Base-by-base conservation (phyloP, 140 eudicot genomes). In the Erigeron philadelphicus region DNA sequence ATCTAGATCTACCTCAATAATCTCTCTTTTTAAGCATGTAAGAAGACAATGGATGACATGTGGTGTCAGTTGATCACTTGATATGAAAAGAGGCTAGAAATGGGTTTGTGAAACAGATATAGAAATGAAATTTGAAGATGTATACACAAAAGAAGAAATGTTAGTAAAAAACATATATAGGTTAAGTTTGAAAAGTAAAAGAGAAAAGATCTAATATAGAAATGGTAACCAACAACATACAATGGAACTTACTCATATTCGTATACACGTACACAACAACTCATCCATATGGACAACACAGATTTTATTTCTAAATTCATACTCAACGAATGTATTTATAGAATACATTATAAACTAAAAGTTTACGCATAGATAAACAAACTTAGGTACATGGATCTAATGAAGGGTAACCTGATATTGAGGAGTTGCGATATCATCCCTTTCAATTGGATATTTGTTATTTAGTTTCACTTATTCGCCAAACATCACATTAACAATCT, bases 21-120 rank as follows among this genome's bases (percentile, higher is more conserved):
- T 42, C 43, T 42, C 40, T 21, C 11, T 60, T 9, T 64, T 13
- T 18, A 17, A 64, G 69, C 69, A 44, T 44, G 69, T 17, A 42
- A 64, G 52, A 43, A 64, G 69, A 31, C 18, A 18, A 41, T 11
- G 9, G 11, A 44, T 64, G 7, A 44, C 6, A 49, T 38, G 41
- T 25, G 16, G 40, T 18, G 38, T 31, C 38, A 31, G 38, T 31
- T 31, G 38, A 31, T 31, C 4, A 31, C 38, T 12, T 50, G 57
- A 42, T 59, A 59, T 11, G 18, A 41, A 40, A 62, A 10, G 38
- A 62, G 1, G n/a, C 67, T 25, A 40, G 8, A 8, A 62, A 13
- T 42, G 68, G n/a, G 18, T 8, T 50, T 13, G n/a, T n/a, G 17
- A 50, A 50, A 18, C 38, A 31, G 38, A 31, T 2, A 31, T 31